These are phyloP conservation scores for Fusarium illudens DNA, from an alignment of 2,329 filamentous ascomycete genomes.

Conservation along the genomic window DNA sequence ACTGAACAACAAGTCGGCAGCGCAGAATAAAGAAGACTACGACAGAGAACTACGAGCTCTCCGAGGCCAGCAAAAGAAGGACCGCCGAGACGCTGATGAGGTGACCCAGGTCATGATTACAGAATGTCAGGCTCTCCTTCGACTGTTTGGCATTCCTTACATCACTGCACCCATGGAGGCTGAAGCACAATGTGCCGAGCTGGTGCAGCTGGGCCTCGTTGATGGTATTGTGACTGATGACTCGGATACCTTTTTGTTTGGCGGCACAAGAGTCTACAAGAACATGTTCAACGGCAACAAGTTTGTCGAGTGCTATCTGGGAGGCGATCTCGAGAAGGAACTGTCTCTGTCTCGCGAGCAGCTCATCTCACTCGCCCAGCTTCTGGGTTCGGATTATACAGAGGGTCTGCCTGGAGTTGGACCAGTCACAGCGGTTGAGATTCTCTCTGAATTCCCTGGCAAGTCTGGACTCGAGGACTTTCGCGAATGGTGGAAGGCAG, in stretches of 20 bases:
- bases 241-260: constrained; percentile 95
- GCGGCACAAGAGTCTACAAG: constrained; percentile 95
- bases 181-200: constrained; percentile 94
- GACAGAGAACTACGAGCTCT: constrained; percentile 87
- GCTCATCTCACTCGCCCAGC: constrained; percentile 87
- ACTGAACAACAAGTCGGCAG: constrained; percentile 77
- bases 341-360: constrained; percentile 86
- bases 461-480: constrained; percentile 73
- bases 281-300: constrained; percentile 99
- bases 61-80: constrained; percentile 94
- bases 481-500: constrained; percentile 83
- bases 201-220: constrained; percentile 85
- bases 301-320: constrained; percentile 94
- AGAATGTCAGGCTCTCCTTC: constrained; percentile 91
- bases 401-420: constrained; percentile 91
- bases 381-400: constrained; percentile 94
- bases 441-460: constrained; percentile 85
- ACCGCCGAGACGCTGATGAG: constrained; percentile 94
- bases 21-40: constrained; percentile 79
- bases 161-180: constrained; percentile 99
- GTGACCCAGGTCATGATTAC: constrained; percentile 95
- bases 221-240: constrained; percentile 99
- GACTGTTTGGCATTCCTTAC: constrained; percentile 93
- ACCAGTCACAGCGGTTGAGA: constrained; percentile 93
- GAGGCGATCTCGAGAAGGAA: constrained; percentile 85